A percentile compares a stretch with the other conserved stretches of the same genome.
Conservation (phyloP, 108 stramenopile genomes). For the Schizochytrium sp. region DNA sequence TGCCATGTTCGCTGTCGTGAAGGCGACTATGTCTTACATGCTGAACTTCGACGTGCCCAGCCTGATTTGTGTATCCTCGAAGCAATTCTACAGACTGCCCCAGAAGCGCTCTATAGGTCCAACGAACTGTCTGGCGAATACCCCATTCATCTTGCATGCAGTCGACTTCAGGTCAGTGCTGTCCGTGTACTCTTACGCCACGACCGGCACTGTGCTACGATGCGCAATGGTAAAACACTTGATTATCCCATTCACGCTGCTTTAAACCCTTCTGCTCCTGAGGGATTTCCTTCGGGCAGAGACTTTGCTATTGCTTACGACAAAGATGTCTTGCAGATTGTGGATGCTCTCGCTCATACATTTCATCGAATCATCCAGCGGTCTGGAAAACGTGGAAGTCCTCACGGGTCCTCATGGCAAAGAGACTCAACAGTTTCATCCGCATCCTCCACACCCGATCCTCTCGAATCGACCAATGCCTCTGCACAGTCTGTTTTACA, state of each 20-base stretch:
- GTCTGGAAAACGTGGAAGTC: background rate
- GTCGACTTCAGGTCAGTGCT: constrained; percentile 9
- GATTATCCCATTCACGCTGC: constrained; percentile 47
- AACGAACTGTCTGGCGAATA: constrained; percentile 12
- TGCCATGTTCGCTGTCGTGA: background rate
- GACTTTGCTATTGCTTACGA: background rate
- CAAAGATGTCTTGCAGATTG: background rate
- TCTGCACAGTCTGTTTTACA: constrained; percentile 7
- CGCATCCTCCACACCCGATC: background rate
- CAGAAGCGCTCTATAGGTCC: constrained; percentile 17
- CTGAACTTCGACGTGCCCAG: constrained; percentile 25
- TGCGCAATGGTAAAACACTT: constrained; percentile 40
- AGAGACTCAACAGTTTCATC: background rate
- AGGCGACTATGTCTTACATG: constrained; percentile 33
- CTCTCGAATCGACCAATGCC: constrained; percentile 2
- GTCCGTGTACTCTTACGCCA: constrained; percentile 35
- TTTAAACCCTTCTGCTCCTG: background rate
- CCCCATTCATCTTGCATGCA: constrained; percentile 49
- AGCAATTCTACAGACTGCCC: background rate
- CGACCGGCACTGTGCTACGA: background rate
- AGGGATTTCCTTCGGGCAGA: background rate
- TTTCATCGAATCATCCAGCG: background rate
- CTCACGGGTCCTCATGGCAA: background rate
- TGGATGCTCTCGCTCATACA: background rate
- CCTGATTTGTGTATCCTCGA: constrained; percentile 10